Conservation (phyloP, 2,329 filamentous ascomycete species). For the Cordyceps cicadae region DNA sequence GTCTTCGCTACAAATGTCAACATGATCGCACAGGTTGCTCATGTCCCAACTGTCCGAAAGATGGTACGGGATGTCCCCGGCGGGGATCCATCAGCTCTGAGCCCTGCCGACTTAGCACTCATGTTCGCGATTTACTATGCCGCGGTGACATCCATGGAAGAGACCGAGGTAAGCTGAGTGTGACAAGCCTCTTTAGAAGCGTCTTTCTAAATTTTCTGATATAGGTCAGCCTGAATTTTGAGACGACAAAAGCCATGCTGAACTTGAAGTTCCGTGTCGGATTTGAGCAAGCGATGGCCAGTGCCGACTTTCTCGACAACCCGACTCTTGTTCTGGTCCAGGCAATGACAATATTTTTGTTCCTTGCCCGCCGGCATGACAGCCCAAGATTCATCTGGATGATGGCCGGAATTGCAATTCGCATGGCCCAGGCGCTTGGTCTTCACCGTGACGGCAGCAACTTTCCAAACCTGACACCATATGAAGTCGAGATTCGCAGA, state of each 20-base stretch:
- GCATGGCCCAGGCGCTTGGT: conserved; percentile 46
- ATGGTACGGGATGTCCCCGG: conserved; percentile 29
- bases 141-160: conserved; percentile 47
- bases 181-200: not conserved
- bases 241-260: conserved; percentile 36
- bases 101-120: conserved; percentile 41
- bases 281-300: conserved; percentile 51
- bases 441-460: conserved; percentile 49
- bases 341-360: conserved; percentile 51
- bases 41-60: conserved; percentile 36
- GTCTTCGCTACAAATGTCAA: conserved; percentile 46
- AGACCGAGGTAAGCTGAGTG: conserved; percentile 39
- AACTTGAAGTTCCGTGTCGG: conserved; percentile 43
- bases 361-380: conserved; percentile 43
- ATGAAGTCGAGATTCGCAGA: conserved; percentile 55
- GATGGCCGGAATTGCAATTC: conserved; percentile 52
- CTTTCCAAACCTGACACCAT: conserved; percentile 44
- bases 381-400: conserved; percentile 52
- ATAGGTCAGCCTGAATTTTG: conserved; percentile 42
- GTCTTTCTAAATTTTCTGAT: not conserved
- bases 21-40: conserved; percentile 31
- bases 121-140: conserved; percentile 52
- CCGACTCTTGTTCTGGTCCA: conserved; percentile 54
- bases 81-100: conserved; percentile 23
- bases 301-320: conserved; percentile 51